Conservation (phyloP, 768 basidiomycete genomes). For the Phlebiopsis flavidoalba region DNA sequence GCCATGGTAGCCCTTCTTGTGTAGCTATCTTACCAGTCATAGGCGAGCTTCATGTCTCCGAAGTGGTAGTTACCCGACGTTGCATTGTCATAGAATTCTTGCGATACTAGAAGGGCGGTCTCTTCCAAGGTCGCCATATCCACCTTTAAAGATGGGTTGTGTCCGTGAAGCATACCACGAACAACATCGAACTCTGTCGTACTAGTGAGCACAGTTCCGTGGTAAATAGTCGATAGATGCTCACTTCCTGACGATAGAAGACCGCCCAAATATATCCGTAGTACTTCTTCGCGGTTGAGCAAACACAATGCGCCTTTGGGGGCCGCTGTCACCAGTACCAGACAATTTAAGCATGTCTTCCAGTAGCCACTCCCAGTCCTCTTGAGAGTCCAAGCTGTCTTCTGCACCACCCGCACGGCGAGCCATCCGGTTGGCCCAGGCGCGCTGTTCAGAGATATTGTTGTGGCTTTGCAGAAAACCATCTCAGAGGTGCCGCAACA, state of each 20-base stretch:
- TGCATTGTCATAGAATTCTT: conserved; percentile 95
- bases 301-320: conserved; percentile 80
- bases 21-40: conserved; percentile 69
- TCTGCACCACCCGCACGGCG: conserved; percentile 54
- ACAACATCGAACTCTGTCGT: conserved; percentile 62
- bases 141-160: conserved; percentile 30
- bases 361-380: conserved; percentile 84
- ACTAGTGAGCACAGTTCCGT: neutral
- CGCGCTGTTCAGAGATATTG: conserved; percentile 64
- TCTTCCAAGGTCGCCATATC: conserved; percentile 55
- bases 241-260: conserved; percentile 83
- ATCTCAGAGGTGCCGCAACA: conserved; percentile 77
- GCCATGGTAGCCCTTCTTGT: too few species aligned
- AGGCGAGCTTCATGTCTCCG: conserved; percentile 96
- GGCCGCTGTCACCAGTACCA: conserved; percentile 52
- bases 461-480: conserved; percentile 81
- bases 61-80: conserved; percentile 85
- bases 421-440: conserved; percentile 85
- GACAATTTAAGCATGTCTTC: conserved; percentile 88
- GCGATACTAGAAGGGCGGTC: conserved; percentile 73
- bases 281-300: conserved; percentile 63
- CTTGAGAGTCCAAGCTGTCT: conserved; percentile 49
- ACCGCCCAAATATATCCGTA: conserved; percentile 81
- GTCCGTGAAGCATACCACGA: conserved; percentile 49
- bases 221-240: conserved; percentile 30